phyloP scores from a whole-genome alignment of 768 basidiomycete genomes.

The Auriscalpium microsporum region DNA sequence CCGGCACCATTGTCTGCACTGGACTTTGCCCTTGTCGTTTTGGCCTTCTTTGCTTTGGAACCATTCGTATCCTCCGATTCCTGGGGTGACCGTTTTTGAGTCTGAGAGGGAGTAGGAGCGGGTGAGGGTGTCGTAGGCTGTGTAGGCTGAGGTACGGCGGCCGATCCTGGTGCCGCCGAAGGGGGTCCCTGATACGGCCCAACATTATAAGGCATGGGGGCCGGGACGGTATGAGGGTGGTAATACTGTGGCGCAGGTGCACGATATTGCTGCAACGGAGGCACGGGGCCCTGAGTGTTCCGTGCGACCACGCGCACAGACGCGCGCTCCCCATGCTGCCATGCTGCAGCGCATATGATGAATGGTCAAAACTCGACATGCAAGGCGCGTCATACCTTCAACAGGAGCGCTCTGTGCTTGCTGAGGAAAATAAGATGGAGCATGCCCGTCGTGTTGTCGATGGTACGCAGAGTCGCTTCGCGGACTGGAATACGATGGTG shows the following conservation, averaged over 20 bases:
- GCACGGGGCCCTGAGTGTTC: constrained; percentile 25
- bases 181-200: constrained; percentile 14
- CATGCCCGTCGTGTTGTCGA: background rate
- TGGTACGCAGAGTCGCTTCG: background rate
- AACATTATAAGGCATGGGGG: constrained; percentile 1
- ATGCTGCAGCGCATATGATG: constrained; percentile 29
- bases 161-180: constrained; percentile 9
- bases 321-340: constrained; percentile 45
- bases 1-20: constrained; percentile 24
- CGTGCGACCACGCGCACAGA: constrained; percentile 54
- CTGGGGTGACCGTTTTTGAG: constrained; percentile 30
- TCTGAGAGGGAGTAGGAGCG: constrained; percentile 16
- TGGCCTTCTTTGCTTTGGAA: constrained; percentile 39
- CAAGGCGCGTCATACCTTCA: background rate
- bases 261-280: background rate
- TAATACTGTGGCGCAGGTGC: constrained; percentile 20
- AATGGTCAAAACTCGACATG: constrained; percentile 14
- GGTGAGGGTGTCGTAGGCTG: constrained; percentile 12
- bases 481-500: constrained; percentile 5
- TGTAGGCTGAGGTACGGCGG: constrained; percentile 16
- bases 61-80: constrained; percentile 32
- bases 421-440: background rate
- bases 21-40: constrained; percentile 29
- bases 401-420: background rate
- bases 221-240: constrained; percentile 12